Conservation (phyloP, 345 rosid species). For the Ricinus communis region DNA sequence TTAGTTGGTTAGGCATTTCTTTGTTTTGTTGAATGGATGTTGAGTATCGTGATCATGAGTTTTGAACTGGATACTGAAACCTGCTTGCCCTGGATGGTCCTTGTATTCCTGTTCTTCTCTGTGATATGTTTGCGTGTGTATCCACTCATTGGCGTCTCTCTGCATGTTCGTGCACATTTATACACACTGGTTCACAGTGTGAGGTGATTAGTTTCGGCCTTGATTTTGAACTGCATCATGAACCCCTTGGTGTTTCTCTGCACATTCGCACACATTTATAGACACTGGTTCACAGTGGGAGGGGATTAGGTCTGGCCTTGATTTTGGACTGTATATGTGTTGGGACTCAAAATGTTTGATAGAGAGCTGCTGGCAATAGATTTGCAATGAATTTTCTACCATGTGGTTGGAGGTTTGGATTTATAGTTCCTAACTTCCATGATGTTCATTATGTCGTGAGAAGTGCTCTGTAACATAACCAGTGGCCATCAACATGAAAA, state of each 20-base stretch:
- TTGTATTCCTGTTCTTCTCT: background rate
- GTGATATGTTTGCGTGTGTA: background rate
- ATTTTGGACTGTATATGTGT: background rate
- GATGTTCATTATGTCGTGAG: background rate
- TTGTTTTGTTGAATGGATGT: background rate
- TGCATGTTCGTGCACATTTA: too few species aligned
- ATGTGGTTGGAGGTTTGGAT: background rate
- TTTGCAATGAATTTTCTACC: background rate
- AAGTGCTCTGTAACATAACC: background rate
- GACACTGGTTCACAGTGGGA: too few species aligned
- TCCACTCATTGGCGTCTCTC: too few species aligned
- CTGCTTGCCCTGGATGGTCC: background rate
- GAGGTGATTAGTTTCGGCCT: too few species aligned
- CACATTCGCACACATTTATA: too few species aligned
- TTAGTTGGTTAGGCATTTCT: conserved; percentile 14
- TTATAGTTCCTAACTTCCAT: background rate
- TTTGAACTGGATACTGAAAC: background rate
- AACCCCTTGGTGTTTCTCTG: too few species aligned
- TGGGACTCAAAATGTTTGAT: background rate
- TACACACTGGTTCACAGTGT: too few species aligned
- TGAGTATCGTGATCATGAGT: background rate
- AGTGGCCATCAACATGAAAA: background rate
- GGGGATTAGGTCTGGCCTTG: background rate
- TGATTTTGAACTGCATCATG: too few species aligned
- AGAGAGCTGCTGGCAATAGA: background rate